These are phyloP conservation scores for Xenoacremonium recifei DNA, from an alignment of 2,329 filamentous ascomycete genomes.

Conservation along the genomic window DNA sequence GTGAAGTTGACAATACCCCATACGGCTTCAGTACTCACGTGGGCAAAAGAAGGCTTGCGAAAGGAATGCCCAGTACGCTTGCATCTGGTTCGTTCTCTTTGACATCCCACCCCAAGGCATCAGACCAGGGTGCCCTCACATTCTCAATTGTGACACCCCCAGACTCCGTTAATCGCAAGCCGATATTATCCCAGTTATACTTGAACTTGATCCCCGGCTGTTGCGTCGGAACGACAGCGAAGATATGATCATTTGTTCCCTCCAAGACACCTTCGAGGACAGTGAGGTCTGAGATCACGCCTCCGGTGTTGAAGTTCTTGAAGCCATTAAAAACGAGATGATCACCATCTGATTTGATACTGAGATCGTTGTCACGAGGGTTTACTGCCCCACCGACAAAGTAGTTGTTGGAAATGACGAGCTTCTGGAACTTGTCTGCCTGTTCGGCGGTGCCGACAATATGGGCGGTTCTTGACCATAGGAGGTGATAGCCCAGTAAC, in stretches of 20 bases:
- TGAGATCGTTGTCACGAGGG: conserved; percentile 60
- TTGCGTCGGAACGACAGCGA: conserved; percentile 56
- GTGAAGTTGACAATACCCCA: too few species aligned
- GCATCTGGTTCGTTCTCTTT: conserved; percentile 49
- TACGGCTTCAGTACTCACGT: conserved; percentile 36
- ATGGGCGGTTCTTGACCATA: conserved; percentile 62
- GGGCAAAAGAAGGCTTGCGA: conserved; percentile 57
- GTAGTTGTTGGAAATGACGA: conserved; percentile 62
- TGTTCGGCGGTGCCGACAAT: conserved; percentile 61
- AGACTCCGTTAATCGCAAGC: conserved; percentile 62
- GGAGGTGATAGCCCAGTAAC: conserved; percentile 63
- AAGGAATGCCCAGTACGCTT: conserved; percentile 50
- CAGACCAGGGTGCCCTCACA: conserved; percentile 55
- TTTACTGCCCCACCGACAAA: conserved; percentile 67
- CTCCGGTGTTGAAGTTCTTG: conserved; percentile 68
- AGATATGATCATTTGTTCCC: conserved; percentile 59
- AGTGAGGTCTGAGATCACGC: conserved; percentile 63
- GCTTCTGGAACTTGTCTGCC: conserved; percentile 52
- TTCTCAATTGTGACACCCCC: conserved; percentile 60
- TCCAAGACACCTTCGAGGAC: conserved; percentile 63
- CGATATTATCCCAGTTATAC: conserved; percentile 66
- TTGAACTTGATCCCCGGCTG: conserved; percentile 57
- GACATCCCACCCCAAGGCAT: conserved; percentile 61
- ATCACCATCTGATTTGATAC: conserved; percentile 53
- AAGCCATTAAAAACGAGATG: conserved; percentile 58